Percentiles rank a stretch among this genome's conserved stretches.
Evolutionary conservation across 345 rosid genomes (phyloP).

Genomic region (Hibiscus trionum): DNA sequence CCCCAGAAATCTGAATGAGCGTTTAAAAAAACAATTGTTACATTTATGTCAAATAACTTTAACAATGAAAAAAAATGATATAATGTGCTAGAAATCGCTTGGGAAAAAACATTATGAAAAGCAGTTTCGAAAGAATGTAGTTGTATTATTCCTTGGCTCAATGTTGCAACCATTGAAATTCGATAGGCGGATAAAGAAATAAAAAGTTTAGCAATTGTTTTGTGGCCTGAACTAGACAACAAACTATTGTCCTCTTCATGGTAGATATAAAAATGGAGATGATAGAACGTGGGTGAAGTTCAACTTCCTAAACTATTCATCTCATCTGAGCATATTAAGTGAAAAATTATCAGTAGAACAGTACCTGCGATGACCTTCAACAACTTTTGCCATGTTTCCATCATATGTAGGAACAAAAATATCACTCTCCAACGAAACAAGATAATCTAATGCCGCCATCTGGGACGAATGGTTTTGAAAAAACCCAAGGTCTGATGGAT

Average conservation of each 20-base stretch:
- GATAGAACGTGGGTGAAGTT: conserved; percentile 7
- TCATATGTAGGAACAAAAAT: conserved; percentile 90
- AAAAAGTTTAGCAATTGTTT: not conserved
- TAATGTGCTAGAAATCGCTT: not conserved
- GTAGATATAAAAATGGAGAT: not conserved
- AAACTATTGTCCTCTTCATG: conserved; percentile 7
- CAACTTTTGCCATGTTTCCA: conserved; percentile 99
- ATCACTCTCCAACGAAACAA: conserved; percentile 88
- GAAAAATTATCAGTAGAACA: not conserved
- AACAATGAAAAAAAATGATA: not conserved
- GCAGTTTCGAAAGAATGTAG: not conserved
- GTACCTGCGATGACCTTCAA: conserved; percentile 98
- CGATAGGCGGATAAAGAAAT: not conserved
- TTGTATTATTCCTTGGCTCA: not conserved
- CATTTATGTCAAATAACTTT: not conserved
- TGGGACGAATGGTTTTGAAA: conserved; percentile 86
- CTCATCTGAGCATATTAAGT: not conserved
- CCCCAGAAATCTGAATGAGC: conserved; percentile 58
- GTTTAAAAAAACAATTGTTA: conserved; percentile 1
- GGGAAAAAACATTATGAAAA: not conserved
- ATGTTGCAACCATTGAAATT: not conserved
- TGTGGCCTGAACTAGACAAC: conserved; percentile 10
- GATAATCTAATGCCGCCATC: conserved; percentile 96
- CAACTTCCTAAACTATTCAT: conserved; percentile 13
- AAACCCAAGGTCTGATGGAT: conserved; percentile 57